Evolutionary conservation across 208 protist genomes (phyloP).

Genomic region (Kentomonas sorsogonicus): DNA sequence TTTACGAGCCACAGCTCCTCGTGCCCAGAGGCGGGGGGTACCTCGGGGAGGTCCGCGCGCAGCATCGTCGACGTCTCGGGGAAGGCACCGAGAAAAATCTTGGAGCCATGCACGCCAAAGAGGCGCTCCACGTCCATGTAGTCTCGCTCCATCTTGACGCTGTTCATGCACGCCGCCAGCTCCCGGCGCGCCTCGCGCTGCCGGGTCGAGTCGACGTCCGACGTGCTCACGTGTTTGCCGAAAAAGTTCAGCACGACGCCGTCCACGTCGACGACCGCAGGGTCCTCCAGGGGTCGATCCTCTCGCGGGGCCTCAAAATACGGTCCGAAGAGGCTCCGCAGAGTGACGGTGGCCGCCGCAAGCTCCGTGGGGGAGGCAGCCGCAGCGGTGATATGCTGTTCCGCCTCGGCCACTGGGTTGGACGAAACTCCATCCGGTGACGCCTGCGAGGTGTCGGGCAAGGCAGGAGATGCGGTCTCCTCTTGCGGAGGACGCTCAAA

Average conservation of each 20-base stretch:
- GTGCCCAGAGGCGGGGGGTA: neutral
- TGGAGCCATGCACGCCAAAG: conserved; percentile 45
- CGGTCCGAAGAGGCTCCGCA: conserved; percentile 61
- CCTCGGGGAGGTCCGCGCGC: conserved; percentile 21
- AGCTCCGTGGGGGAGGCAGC: neutral
- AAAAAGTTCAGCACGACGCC: conserved; percentile 53
- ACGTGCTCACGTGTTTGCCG: conserved; percentile 33
- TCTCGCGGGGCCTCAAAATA: conserved; percentile 33
- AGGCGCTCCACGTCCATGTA: conserved; percentile 39
- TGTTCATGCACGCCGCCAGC: conserved; percentile 18
- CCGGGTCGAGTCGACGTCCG: conserved; percentile 31
- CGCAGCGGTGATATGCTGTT: too few species aligned
- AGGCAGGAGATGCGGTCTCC: too few species aligned
- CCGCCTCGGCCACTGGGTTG: too few species aligned
- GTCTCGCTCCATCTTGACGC: conserved; percentile 29
- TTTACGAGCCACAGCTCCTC: conserved; percentile 56
- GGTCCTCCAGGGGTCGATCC: conserved; percentile 25
- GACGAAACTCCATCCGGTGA: too few species aligned
- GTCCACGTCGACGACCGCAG: conserved; percentile 53
- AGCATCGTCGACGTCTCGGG: conserved; percentile 45
- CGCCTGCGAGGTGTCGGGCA: too few species aligned
- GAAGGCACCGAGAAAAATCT: conserved; percentile 25
- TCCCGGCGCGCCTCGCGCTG: neutral
- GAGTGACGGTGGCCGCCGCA: conserved; percentile 9
- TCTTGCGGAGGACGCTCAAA: too few species aligned